Evolutionary conservation across 768 basidiomycete species (phyloP).

Genomic region (Amanita subjunquillea): DNA sequence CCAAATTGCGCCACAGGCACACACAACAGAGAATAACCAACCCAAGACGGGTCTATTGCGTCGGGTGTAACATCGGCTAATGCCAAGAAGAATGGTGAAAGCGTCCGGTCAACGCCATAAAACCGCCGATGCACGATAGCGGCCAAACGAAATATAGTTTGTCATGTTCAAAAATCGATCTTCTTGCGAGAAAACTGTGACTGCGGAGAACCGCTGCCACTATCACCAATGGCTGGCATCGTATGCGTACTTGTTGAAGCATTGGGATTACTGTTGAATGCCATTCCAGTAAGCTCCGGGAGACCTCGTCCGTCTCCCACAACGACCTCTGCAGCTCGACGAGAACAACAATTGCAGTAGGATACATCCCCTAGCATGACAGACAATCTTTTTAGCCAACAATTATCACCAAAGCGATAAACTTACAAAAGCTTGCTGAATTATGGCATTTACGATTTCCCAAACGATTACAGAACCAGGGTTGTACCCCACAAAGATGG

Average conservation of each 20-base stretch:
- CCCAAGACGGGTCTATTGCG: too few relatives aligned
- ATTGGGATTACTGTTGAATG: background rate
- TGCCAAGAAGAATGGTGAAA: too few relatives aligned
- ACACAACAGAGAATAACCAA: too few relatives aligned
- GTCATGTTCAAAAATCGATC: too few relatives aligned
- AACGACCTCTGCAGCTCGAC: slow-evolving; percentile 2
- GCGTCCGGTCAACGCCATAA: too few relatives aligned
- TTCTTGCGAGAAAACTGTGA: background rate
- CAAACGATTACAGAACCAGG: slow-evolving; percentile 13
- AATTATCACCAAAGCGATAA: background rate
- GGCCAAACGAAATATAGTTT: too few relatives aligned
- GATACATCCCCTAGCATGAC: background rate
- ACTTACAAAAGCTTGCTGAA: slow-evolving; percentile 18
- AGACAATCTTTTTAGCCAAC: background rate
- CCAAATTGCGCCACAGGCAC: too few relatives aligned
- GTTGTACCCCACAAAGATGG: slow-evolving; percentile 17
- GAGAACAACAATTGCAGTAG: background rate
- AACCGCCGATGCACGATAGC: too few relatives aligned
- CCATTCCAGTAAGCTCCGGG: background rate
- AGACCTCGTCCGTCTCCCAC: background rate
- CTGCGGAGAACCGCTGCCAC: background rate
- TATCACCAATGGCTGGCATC: background rate
- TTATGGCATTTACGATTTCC: slow-evolving; percentile 18
- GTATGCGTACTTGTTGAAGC: background rate
- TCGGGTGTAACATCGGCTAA: too few relatives aligned